These are phyloP conservation scores for Blastocystis sp. DNA, from an alignment of 352 stramenopile species.

Conservation along the genomic window DNA sequence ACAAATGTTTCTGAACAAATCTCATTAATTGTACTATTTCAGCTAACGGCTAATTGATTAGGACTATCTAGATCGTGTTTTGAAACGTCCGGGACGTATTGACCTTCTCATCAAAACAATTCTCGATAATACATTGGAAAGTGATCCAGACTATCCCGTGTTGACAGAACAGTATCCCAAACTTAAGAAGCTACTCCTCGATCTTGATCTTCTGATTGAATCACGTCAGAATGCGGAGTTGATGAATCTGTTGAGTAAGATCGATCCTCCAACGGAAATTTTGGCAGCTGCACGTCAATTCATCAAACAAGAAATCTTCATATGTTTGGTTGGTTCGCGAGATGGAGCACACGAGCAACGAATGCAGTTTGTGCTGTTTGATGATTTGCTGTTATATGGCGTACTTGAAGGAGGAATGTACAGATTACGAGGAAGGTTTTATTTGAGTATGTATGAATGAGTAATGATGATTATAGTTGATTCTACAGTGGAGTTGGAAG, in stretches of 20 bases:
- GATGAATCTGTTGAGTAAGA: not conserved
- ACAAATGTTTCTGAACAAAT: not conserved
- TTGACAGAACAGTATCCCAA: not conserved
- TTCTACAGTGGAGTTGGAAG: not conserved
- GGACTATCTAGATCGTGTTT: conserved; percentile 35
- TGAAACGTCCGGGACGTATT: conserved; percentile 37
- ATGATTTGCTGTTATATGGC: conserved; percentile 38
- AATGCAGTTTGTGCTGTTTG: conserved; percentile 17
- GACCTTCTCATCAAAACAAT: conserved; percentile 15
- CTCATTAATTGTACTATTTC: not conserved
- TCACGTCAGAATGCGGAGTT: not conserved
- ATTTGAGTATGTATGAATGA: not conserved
- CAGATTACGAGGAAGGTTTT: conserved; percentile 9
- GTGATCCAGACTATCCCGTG: not conserved
- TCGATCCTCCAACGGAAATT: not conserved
- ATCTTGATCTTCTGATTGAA: conserved; percentile 5
- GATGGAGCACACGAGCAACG: not conserved
- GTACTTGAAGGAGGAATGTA: not conserved
- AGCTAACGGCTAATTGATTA: not conserved
- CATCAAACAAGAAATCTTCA: not conserved
- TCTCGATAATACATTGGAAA: conserved; percentile 14
- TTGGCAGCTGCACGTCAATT: not conserved
- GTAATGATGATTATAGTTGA: not conserved
- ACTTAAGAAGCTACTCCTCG: not conserved
- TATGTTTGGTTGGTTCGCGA: not conserved